Percentiles rank a stretch among this genome's conserved stretches.
These are phyloP conservation scores for Fomitopsis schrenkii DNA, from an alignment of 1,284 basidiomycete genomes.

Conservation along the genomic window DNA sequence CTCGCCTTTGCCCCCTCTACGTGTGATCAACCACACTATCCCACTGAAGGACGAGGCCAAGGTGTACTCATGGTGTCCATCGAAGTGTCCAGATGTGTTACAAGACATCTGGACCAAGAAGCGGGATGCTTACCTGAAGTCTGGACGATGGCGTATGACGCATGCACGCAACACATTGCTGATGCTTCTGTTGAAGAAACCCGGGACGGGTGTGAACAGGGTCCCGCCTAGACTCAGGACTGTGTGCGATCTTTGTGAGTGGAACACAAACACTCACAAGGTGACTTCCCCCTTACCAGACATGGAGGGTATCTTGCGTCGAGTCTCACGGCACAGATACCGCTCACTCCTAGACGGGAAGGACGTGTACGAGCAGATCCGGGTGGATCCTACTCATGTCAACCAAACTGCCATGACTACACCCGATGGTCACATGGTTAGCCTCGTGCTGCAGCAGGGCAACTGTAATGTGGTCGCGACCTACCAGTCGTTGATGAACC, in stretches of 20 bases:
- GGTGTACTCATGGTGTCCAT: conserved; percentile 27
- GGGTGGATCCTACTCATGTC: conserved; percentile 8
- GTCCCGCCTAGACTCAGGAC: conserved; percentile 20
- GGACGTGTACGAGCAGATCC: conserved; percentile 20
- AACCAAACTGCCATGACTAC: conserved; percentile 7
- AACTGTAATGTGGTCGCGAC: conserved; percentile 32
- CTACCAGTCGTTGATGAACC: conserved; percentile 30
- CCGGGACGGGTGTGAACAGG: conserved; percentile 18
- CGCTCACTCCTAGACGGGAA: conserved; percentile 5
- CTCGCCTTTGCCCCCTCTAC: conserved; percentile 27
- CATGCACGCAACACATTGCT: conserved; percentile 29
- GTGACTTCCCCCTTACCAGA: conserved; percentile 26
- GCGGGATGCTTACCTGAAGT: conserved; percentile 21
- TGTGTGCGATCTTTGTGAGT: conserved; percentile 25
- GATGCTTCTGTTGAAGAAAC: conserved; percentile 29
- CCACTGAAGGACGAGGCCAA: conserved; percentile 32
- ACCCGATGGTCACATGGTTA: conserved; percentile 31
- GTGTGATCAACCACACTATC: conserved; percentile 35
- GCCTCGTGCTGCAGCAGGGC: conserved; percentile 31
- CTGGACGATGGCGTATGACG: conserved; percentile 25
- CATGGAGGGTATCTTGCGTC: conserved; percentile 9
- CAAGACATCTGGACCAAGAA: conserved; percentile 23
- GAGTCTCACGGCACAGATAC: not conserved
- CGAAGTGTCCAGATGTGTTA: conserved; percentile 27
- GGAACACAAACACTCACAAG: conserved; percentile 32